phyloP scores from a whole-genome alignment of 352 stramenopile species.

The Phytophthora sp. region DNA sequence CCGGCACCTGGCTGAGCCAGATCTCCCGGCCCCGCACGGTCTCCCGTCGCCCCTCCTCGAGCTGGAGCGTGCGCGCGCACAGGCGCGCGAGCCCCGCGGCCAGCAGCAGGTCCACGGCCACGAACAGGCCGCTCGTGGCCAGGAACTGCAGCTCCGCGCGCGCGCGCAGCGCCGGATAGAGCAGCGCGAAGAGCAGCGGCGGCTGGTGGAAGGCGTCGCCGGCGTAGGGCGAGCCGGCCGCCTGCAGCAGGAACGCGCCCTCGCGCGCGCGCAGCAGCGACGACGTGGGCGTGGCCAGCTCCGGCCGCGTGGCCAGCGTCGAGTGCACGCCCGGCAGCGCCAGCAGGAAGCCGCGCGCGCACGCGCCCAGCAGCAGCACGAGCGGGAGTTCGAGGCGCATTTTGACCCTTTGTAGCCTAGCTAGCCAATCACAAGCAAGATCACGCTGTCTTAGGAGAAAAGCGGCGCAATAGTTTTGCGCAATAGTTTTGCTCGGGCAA shows the following conservation, averaged over 20 bases:
- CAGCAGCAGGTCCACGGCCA: constrained; percentile 61
- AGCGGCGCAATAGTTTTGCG: too few relatives aligned
- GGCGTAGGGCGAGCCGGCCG: constrained; percentile 63
- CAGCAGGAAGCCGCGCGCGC: constrained; percentile 49
- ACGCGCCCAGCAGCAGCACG: constrained; percentile 38
- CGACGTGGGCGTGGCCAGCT: constrained; percentile 70
- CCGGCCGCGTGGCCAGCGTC: constrained; percentile 55
- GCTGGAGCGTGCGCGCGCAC: constrained; percentile 45
- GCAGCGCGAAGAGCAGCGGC: constrained; percentile 72
- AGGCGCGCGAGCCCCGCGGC: constrained; percentile 64
- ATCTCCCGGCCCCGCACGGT: constrained; percentile 54
- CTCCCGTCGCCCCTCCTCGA: constrained; percentile 55
- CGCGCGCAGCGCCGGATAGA: constrained; percentile 56
- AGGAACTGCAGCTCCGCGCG: constrained; percentile 37
- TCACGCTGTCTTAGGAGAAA: too few relatives aligned
- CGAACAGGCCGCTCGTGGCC: constrained; percentile 44
- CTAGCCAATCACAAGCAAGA: too few relatives aligned
- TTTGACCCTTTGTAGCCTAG: too few relatives aligned
- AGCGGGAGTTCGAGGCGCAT: neutral
- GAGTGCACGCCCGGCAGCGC: constrained; percentile 36
- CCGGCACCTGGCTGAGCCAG: constrained; percentile 71
- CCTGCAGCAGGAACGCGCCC: constrained; percentile 56
- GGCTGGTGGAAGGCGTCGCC: constrained; percentile 87
- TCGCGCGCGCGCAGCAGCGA: constrained; percentile 71
- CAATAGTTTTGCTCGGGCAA: too few relatives aligned